phyloP scores from a whole-genome alignment of 768 basidiomycete genomes.

The Megacollybia marginata region DNA sequence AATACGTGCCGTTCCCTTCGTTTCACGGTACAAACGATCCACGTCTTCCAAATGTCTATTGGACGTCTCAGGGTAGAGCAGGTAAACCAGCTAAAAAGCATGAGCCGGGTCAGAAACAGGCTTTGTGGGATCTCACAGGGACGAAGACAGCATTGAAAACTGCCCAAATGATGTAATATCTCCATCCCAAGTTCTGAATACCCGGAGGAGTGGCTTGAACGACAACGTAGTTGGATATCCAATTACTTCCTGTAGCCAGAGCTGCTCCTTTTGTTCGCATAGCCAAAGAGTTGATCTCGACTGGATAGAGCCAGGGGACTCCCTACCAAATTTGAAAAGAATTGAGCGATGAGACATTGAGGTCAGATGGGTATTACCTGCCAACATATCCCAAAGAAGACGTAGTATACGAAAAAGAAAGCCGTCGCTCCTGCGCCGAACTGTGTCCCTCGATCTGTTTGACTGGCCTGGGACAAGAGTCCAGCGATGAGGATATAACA shows the following conservation, averaged over 20 bases:
- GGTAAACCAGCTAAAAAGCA: slow-evolving; percentile 29
- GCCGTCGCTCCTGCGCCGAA: slow-evolving; percentile 38
- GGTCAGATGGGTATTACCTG: slow-evolving; percentile 24
- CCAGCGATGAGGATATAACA: slow-evolving; percentile 39
- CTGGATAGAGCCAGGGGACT: slow-evolving; percentile 44
- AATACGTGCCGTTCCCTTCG: slow-evolving; percentile 25
- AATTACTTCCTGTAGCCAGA: slow-evolving; percentile 40
- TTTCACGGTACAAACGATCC: slow-evolving; percentile 39
- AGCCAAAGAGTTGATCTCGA: slow-evolving; percentile 41
- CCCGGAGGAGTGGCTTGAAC: slow-evolving; percentile 43
- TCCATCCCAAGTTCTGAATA: slow-evolving; percentile 39
- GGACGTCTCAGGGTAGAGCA: slow-evolving; percentile 42
- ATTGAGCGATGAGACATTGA: background rate
- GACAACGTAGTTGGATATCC: slow-evolving; percentile 46
- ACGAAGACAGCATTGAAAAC: slow-evolving; percentile 41
- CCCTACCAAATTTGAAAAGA: no score
- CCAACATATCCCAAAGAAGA: slow-evolving; percentile 47
- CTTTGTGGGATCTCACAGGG: slow-evolving; percentile 24
- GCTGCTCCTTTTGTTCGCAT: slow-evolving; percentile 47
- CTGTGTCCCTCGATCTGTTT: slow-evolving; percentile 20
- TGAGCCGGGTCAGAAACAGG: background rate
- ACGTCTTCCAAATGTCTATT: slow-evolving; percentile 45
- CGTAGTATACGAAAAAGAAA: slow-evolving; percentile 44
- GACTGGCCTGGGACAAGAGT: slow-evolving; percentile 28
- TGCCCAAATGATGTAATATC: slow-evolving; percentile 43